phyloP scores from a whole-genome alignment of 805 yeast genomes.

The Maudiozyma pseudohumilis region DNA sequence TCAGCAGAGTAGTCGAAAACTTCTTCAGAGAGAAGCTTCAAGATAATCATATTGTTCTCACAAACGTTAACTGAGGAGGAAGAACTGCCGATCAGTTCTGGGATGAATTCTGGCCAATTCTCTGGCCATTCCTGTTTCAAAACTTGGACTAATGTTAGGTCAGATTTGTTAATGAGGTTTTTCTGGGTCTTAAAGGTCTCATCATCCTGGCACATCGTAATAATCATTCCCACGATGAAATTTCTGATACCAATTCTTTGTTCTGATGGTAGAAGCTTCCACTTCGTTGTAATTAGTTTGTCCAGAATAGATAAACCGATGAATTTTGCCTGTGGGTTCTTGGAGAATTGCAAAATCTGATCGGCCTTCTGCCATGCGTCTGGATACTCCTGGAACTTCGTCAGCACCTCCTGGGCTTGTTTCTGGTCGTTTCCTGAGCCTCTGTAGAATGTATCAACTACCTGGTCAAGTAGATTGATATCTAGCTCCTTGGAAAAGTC shows the following conservation, averaged over 20 bases:
- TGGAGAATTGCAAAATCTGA: slow-evolving; percentile 67
- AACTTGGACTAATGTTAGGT: slow-evolving; percentile 85
- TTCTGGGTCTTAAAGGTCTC: slow-evolving; percentile 57
- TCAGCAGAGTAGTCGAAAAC: slow-evolving; percentile 93
- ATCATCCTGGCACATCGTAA: slow-evolving; percentile 81
- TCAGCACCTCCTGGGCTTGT: slow-evolving; percentile 60
- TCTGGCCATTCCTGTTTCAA: slow-evolving; percentile 99
- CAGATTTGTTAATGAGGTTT: slow-evolving; percentile 84
- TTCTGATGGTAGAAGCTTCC: slow-evolving; percentile 86
- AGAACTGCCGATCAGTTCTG: slow-evolving; percentile 80
- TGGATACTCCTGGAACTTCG: slow-evolving; percentile 83
- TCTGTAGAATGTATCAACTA: slow-evolving; percentile 74
- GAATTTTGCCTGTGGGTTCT: slow-evolving; percentile 80
- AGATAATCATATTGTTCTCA: slow-evolving; percentile 92
- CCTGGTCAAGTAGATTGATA: slow-evolving; percentile 65
- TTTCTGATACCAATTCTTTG: slow-evolving; percentile 91
- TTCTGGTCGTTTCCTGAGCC: slow-evolving; percentile 63
- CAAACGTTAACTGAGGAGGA: slow-evolving; percentile 85
- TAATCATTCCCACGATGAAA: slow-evolving; percentile 88
- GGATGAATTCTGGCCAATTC: slow-evolving; percentile 95
- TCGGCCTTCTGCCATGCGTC: slow-evolving; percentile 96
- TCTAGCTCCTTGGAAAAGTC: slow-evolving; percentile 83
- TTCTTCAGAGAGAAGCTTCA: slow-evolving; percentile 85
- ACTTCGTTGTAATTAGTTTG: slow-evolving; percentile 78
- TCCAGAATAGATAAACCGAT: slow-evolving; percentile 86